phyloP scores from a whole-genome alignment of 2,329 filamentous ascomycete species.

The Ophiostoma sp. region DNA sequence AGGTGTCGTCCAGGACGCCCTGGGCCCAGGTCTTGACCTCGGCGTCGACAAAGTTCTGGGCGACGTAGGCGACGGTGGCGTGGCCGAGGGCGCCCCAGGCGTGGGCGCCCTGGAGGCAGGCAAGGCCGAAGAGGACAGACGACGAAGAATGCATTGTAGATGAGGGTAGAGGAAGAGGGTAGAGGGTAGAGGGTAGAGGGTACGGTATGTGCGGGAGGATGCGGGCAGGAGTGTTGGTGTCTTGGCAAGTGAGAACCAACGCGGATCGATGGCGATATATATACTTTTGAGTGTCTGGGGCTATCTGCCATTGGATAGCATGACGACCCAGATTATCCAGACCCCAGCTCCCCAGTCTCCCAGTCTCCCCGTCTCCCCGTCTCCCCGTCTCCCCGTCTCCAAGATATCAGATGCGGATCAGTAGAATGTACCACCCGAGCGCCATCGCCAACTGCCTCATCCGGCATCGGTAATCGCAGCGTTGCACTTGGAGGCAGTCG shows the following conservation, averaged over 20 bases:
- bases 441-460: conserved; percentile 10
- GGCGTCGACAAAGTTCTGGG: conserved; percentile 42
- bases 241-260: neutral
- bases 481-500: neutral
- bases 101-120: conserved; percentile 13
- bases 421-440: neutral
- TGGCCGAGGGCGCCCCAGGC: conserved; percentile 46
- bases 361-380: no score
- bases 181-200: neutral
- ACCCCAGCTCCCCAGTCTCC: neutral
- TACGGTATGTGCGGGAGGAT: neutral
- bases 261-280: neutral
- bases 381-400: neutral
- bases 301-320: neutral
- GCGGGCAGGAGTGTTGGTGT: neutral
- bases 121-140: conserved; percentile 8
- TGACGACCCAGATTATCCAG: neutral
- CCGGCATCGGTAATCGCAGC: neutral
- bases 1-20: conserved; percentile 40
- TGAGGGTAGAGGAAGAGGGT: neutral
- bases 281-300: neutral
- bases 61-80: conserved; percentile 50
- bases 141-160: neutral
- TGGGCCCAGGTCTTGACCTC: conserved; percentile 41
- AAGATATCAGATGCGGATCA: conserved; percentile 4